Evolutionary conservation across 2,329 filamentous ascomycete genomes (phyloP).

Genomic region (Didymella keratinophila): DNA sequence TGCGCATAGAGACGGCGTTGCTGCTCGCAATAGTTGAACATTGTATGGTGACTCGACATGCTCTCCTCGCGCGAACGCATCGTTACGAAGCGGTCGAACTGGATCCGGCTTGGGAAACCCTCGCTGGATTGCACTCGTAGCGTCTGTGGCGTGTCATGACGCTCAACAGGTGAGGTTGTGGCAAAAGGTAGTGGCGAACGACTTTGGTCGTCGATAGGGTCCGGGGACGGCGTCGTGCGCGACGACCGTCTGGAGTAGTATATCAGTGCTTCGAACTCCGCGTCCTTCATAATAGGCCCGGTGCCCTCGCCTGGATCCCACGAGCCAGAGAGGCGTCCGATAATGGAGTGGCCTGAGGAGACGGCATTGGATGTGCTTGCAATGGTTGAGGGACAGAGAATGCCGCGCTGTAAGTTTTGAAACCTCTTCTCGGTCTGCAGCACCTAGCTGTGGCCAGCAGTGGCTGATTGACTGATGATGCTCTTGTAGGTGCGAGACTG

Average conservation of each 20-base stretch:
- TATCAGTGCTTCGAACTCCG: neutral
- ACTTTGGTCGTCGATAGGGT: neutral
- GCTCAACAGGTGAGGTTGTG: neutral
- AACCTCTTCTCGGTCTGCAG: slow-evolving; percentile 1
- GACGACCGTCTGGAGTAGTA: neutral
- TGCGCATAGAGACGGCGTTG: neutral
- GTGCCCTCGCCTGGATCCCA: neutral
- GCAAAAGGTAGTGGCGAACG: neutral
- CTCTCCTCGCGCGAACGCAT: neutral
- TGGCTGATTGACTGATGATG: neutral
- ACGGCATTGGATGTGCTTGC: neutral
- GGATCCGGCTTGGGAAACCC: neutral
- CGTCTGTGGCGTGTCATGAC: neutral
- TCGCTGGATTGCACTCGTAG: neutral
- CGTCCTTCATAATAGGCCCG: neutral
- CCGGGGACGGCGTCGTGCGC: neutral
- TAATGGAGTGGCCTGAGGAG: neutral
- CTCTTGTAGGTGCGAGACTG: neutral
- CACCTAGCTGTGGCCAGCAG: slow-evolving; percentile 7
- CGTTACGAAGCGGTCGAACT: neutral
- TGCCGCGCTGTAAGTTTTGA: neutral
- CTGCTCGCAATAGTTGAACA: neutral
- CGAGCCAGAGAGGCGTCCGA: neutral
- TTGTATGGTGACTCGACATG: neutral
- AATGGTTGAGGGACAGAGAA: neutral